A percentile compares a stretch with the other conserved stretches of the same genome.
Conservation (phyloP, 805 yeast genomes). For the Ogataea methanolica region DNA sequence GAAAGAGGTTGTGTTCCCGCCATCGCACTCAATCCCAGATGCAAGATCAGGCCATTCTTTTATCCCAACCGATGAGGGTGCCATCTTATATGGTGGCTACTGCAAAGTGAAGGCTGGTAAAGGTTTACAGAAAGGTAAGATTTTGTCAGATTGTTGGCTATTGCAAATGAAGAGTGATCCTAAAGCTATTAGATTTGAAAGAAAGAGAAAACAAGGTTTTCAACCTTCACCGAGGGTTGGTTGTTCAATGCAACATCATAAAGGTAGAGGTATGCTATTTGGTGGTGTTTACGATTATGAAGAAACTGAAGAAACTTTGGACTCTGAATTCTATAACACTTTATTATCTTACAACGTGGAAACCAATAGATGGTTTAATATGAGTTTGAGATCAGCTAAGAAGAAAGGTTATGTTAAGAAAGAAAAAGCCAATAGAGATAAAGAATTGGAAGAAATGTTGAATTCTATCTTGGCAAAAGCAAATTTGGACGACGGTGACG, state of each 20-base stretch:
- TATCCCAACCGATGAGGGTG: conserved; percentile 76
- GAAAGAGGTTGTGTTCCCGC: conserved; percentile 85
- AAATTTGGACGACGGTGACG: conserved; percentile 57
- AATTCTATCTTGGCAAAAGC: conserved; percentile 71
- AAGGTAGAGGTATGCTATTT: conserved; percentile 86
- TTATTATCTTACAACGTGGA: conserved; percentile 80
- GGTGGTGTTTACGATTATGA: conserved; percentile 96
- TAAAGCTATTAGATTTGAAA: conserved; percentile 76
- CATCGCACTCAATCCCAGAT: conserved; percentile 77
- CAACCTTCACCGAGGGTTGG: conserved; percentile 96
- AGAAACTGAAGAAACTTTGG: conserved; percentile 90
- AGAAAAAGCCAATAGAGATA: conserved; percentile 58
- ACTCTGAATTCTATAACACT: conserved; percentile 78
- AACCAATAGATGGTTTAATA: conserved; percentile 81
- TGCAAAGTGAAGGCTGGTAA: conserved; percentile 87
- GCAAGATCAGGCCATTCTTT: conserved; percentile 92
- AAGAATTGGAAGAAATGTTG: conserved; percentile 77
- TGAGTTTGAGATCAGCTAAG: conserved; percentile 58
- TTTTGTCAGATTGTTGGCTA: conserved; percentile 80
- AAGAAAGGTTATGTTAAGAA: conserved; percentile 40
- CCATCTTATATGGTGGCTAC: conserved; percentile 88
- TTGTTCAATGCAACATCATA: conserved; percentile 81
- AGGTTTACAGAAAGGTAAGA: conserved; percentile 88
- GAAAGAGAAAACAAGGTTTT: conserved; percentile 83
- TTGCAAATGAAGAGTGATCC: conserved; percentile 84